phyloP scores from a whole-genome alignment of 2,329 filamentous ascomycete species.

The Ceratocystis huliohia region DNA sequence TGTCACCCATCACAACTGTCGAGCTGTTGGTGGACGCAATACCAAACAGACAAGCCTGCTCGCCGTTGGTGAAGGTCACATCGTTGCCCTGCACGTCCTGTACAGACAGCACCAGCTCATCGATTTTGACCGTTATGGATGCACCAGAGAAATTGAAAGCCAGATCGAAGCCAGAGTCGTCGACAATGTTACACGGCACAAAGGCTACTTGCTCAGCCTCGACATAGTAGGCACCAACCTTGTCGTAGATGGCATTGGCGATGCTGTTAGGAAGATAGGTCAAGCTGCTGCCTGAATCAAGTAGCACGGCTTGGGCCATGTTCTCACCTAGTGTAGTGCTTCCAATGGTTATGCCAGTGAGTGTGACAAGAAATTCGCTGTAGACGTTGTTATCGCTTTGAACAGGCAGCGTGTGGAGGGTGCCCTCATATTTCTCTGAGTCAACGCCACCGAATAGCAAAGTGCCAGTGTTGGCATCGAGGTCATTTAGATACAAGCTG shows the following conservation, averaged over 20 bases:
- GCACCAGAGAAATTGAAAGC: slow-evolving; percentile 37
- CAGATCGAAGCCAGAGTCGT: slow-evolving; percentile 35
- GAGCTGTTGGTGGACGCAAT: slow-evolving; percentile 45
- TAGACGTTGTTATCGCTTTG: slow-evolving; percentile 40
- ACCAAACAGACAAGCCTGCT: slow-evolving; percentile 52
- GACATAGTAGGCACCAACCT: slow-evolving; percentile 48
- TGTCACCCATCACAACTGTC: slow-evolving; percentile 57
- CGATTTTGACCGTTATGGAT: slow-evolving; percentile 41
- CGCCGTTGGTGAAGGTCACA: slow-evolving; percentile 41
- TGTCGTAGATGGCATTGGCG: slow-evolving; percentile 41
- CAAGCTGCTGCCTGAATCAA: slow-evolving; percentile 58
- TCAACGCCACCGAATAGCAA: slow-evolving; percentile 69
- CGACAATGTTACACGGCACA: slow-evolving; percentile 44
- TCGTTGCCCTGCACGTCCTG: slow-evolving; percentile 35
- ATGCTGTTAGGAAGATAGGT: slow-evolving; percentile 52
- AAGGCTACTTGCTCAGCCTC: slow-evolving; percentile 42
- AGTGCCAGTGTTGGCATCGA: slow-evolving; percentile 50
- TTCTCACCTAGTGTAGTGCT: slow-evolving; percentile 33
- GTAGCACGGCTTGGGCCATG: slow-evolving; percentile 48
- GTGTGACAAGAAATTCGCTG: slow-evolving; percentile 54
- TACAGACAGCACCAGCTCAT: slow-evolving; percentile 47
- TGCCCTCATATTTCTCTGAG: slow-evolving; percentile 48
- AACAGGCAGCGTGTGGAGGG: slow-evolving; percentile 54
- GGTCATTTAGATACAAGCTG: slow-evolving; percentile 63
- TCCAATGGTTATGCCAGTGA: slow-evolving; percentile 45